Conservation (phyloP, 1,284 basidiomycete species). For the Trametes hirsuta region DNA sequence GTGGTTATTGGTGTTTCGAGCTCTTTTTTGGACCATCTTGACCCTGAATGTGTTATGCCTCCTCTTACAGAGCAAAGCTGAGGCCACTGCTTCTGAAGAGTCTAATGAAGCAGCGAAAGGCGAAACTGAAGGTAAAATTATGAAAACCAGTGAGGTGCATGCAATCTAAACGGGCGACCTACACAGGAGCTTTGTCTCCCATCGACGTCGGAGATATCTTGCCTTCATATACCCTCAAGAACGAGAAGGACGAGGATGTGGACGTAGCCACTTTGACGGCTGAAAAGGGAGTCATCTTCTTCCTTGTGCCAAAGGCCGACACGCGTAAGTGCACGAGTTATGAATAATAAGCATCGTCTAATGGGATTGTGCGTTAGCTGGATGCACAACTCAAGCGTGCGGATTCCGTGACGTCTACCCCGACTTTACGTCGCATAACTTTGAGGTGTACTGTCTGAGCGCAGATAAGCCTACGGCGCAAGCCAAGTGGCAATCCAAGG, state of each 20-base stretch:
- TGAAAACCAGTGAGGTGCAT: background rate
- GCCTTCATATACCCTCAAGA: constrained; percentile 76
- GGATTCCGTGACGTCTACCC: constrained; percentile 83
- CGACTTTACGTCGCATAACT: constrained; percentile 72
- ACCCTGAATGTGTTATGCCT: background rate
- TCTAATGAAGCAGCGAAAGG: constrained; percentile 15
- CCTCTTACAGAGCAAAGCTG: constrained; percentile 26
- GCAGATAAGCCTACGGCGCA: constrained; percentile 82
- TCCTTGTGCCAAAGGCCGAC: constrained; percentile 85
- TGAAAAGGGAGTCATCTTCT: constrained; percentile 81
- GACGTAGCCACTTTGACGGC: constrained; percentile 61
- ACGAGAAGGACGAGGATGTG: constrained; percentile 76
- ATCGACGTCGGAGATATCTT: constrained; percentile 80
- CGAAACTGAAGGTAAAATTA: constrained; percentile 2
- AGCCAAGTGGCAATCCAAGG: constrained; percentile 84
- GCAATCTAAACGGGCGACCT: background rate
- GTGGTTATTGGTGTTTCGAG: background rate
- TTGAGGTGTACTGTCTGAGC: constrained; percentile 85
- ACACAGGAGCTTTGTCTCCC: constrained; percentile 21
- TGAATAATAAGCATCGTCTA: background rate
- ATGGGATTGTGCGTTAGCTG: constrained; percentile 51
- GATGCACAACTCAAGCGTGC: constrained; percentile 89
- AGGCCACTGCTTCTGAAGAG: constrained; percentile 20
- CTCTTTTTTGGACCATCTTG: background rate
- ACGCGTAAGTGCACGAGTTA: constrained; percentile 58